phyloP scores from a whole-genome alignment of 805 yeast species.

The fission yeast (Schizosaccharomyces pombe) region DNA sequence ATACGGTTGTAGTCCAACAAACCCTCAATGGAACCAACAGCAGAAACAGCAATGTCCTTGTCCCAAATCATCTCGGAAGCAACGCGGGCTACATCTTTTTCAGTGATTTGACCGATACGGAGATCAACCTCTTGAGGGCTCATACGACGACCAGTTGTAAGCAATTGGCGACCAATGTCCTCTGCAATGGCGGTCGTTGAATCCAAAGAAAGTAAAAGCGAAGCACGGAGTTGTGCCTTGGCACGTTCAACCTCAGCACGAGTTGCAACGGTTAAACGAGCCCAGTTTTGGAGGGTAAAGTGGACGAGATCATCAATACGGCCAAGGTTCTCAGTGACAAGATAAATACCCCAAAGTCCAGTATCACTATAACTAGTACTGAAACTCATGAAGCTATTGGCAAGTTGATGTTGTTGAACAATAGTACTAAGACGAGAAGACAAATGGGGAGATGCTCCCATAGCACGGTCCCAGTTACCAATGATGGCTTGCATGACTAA shows the following conservation, averaged over 20 bases:
- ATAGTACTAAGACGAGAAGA: slow-evolving; percentile 63
- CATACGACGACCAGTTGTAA: slow-evolving; percentile 67
- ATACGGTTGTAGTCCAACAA: slow-evolving; percentile 48
- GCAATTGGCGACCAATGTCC: slow-evolving; percentile 90
- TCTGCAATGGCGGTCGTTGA: slow-evolving; percentile 93
- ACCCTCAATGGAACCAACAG: slow-evolving; percentile 55
- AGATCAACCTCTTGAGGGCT: slow-evolving; percentile 52
- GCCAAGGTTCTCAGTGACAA: slow-evolving; percentile 56
- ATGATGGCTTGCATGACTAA: slow-evolving; percentile 88
- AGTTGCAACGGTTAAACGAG: slow-evolving; percentile 56
- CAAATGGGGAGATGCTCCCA: slow-evolving; percentile 60
- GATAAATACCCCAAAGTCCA: slow-evolving; percentile 91
- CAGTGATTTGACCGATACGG: slow-evolving; percentile 54
- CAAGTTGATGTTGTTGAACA: slow-evolving; percentile 39
- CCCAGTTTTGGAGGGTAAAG: slow-evolving; percentile 72
- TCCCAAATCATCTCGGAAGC: slow-evolving; percentile 57
- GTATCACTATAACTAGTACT: slow-evolving; percentile 93
- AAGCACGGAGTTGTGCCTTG: slow-evolving; percentile 83
- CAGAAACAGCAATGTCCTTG: slow-evolving; percentile 76
- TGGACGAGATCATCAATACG: slow-evolving; percentile 44
- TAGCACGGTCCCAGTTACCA: slow-evolving; percentile 91
- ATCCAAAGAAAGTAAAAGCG: slow-evolving; percentile 67
- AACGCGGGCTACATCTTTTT: slow-evolving; percentile 65
- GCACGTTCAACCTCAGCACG: slow-evolving; percentile 82
- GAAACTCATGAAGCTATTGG: slow-evolving; percentile 89